Conservation (phyloP, 2,329 filamentous ascomycete species). For the Ceratocystis destructans region DNA sequence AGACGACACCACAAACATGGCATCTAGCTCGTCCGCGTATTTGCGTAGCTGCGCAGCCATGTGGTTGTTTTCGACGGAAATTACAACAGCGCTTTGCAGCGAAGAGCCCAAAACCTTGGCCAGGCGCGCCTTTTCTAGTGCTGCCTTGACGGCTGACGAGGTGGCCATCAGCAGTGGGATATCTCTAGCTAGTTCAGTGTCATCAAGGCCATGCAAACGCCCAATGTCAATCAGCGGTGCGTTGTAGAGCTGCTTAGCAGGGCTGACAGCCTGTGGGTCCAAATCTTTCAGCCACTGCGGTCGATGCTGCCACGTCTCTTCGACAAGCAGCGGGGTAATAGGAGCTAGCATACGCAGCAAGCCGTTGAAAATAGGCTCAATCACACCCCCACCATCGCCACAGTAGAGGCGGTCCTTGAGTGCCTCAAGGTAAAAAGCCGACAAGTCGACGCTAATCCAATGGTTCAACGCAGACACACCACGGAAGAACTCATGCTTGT, state of each 20-base stretch:
- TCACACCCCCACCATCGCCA: conserved; percentile 50
- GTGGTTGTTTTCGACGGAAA: conserved; percentile 41
- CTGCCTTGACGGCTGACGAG: conserved; percentile 56
- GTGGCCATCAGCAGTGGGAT: conserved; percentile 39
- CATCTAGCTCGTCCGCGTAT: conserved; percentile 38
- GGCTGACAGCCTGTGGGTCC: conserved; percentile 22
- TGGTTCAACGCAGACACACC: conserved; percentile 59
- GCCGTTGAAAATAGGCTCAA: conserved; percentile 55
- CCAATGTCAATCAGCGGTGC: conserved; percentile 31
- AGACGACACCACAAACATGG: conserved; percentile 56
- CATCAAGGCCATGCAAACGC: conserved; percentile 28
- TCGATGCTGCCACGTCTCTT: conserved; percentile 73
- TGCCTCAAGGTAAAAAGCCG: conserved; percentile 85
- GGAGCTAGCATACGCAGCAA: conserved; percentile 68
- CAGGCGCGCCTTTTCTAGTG: conserved; percentile 57
- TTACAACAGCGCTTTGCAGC: conserved; percentile 51
- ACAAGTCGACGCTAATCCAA: conserved; percentile 73
- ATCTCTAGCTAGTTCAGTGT: conserved; percentile 22
- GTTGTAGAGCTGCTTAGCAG: conserved; percentile 36
- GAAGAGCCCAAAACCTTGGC: conserved; percentile 66
- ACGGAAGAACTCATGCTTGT: conserved; percentile 69
- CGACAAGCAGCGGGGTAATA: conserved; percentile 67
- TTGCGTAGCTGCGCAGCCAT: conserved; percentile 29
- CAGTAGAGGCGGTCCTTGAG: conserved; percentile 89
- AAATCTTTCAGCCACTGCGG: conserved; percentile 43